These are phyloP conservation scores for Neurospora sp. DNA, from an alignment of 495 filamentous ascomycete species.

Conservation along the genomic window DNA sequence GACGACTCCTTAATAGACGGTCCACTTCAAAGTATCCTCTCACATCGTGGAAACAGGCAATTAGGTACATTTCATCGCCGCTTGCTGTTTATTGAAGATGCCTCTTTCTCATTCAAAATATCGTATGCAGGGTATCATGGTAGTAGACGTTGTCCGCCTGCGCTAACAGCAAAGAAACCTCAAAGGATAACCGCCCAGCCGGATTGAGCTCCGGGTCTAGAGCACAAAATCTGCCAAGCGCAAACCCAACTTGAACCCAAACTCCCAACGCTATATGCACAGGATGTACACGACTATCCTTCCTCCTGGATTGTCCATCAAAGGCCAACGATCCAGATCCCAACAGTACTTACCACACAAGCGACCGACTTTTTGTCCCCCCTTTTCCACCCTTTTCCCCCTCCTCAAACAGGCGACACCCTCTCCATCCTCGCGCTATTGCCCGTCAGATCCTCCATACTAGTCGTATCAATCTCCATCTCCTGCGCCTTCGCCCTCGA, in stretches of 20 bases:
- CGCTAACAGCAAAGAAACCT: not conserved
- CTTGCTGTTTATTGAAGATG: not conserved
- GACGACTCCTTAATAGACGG: not conserved
- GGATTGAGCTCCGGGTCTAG: not conserved
- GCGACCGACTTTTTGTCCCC: not conserved
- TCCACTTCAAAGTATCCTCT: not conserved
- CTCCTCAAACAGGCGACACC: conserved; percentile 3
- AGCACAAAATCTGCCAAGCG: not conserved
- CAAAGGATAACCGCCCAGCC: not conserved
- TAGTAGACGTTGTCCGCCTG: not conserved
- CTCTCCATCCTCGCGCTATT: conserved; percentile 2
- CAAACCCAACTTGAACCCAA: not conserved
- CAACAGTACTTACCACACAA: not conserved
- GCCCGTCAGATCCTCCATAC: conserved; percentile 14
- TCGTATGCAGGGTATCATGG: not conserved
- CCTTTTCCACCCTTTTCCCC: too few species aligned
- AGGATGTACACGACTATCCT: not conserved
- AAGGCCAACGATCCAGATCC: not conserved
- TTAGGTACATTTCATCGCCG: not conserved
- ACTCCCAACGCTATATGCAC: not conserved
- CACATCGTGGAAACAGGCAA: not conserved
- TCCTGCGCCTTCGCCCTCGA: conserved; percentile 6
- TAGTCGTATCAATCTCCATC: conserved; percentile 3
- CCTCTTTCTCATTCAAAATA: not conserved
- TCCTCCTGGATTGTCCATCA: not conserved